Conservation (phyloP, 805 yeast species). For the Saccharomyces jurei region DNA sequence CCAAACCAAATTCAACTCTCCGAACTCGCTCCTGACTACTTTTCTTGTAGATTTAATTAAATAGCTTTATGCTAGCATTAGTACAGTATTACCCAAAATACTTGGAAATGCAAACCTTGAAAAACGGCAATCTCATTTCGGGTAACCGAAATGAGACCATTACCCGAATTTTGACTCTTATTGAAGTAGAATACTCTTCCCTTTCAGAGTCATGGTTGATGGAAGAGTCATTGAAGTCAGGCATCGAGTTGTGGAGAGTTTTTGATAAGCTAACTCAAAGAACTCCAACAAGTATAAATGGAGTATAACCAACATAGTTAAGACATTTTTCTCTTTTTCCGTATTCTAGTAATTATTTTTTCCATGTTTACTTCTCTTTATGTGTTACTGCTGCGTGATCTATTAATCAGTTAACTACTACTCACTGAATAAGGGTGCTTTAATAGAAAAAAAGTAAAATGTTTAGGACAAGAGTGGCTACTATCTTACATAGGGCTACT, state of each 20-base stretch:
- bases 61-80: not conserved
- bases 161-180: not conserved
- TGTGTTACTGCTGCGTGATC: not conserved
- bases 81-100: not conserved
- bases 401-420: not conserved
- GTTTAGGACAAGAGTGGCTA: conserved; percentile 1
- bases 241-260: not conserved
- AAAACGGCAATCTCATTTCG: not conserved
- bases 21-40: not conserved
- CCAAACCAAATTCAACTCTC: not conserved
- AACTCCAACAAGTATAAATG: not conserved
- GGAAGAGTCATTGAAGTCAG: not conserved
- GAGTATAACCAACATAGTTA: not conserved
- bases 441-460: not conserved
- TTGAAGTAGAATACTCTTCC: not conserved
- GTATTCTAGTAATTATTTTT: not conserved
- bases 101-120: not conserved
- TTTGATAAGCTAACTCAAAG: not conserved
- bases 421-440: not conserved
- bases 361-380: not conserved
- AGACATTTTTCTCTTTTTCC: not conserved
- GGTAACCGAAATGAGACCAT: not conserved
- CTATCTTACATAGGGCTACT: not conserved
- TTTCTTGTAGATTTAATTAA: not conserved
- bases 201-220: not conserved